Conservation (phyloP, 345 rosid genomes). For the Salix brachista region DNA sequence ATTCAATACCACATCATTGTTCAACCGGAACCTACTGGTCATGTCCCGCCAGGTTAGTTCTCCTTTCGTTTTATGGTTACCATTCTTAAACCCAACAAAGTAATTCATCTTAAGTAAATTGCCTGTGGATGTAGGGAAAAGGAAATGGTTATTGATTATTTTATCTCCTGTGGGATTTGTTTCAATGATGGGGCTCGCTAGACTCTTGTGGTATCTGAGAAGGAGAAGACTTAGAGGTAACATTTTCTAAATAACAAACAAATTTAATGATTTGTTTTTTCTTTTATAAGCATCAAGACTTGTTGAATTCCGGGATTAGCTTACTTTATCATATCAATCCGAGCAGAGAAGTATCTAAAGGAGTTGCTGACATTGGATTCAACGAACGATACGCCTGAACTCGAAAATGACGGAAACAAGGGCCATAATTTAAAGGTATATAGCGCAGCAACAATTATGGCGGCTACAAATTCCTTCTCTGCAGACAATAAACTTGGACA, state of each 20-base stretch:
- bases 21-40: no score
- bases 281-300: not conserved
- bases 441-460: slow-evolving; percentile 1
- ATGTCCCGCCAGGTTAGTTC: not conserved
- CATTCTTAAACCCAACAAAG: not conserved
- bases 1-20: not conserved
- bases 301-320: not conserved
- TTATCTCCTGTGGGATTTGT: not conserved
- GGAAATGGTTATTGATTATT: slow-evolving; percentile 7
- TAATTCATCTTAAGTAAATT: not conserved
- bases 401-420: slow-evolving; percentile 5
- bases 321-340: not conserved
- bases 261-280: no score
- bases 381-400: slow-evolving; percentile 1
- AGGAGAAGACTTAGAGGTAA: slow-evolving; percentile 1
- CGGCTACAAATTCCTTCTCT: slow-evolving; percentile 9
- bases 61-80: not conserved
- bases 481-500: slow-evolving; percentile 8
- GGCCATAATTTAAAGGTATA: not conserved
- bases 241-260: not conserved
- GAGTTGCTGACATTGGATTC: slow-evolving; percentile 14
- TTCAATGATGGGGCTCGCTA: not conserved
- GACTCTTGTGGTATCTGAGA: slow-evolving; percentile 6
- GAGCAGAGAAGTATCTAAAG: not conserved
- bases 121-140: not conserved